phyloP scores from a whole-genome alignment of 345 rosid genomes.

The Aurinia saxatilis region DNA sequence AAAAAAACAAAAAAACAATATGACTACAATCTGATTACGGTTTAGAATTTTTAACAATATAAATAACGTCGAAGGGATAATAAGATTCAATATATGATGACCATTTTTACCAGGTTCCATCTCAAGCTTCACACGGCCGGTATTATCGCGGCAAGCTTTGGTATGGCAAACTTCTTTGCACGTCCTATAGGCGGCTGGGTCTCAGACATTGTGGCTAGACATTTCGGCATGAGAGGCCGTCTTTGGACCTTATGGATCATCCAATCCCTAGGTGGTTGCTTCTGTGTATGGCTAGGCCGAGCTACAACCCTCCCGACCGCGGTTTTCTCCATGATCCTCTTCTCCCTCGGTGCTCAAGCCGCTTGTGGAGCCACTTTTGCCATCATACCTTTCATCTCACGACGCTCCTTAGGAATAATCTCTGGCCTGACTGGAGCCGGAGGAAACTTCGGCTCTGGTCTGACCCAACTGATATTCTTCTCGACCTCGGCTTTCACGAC shows the following conservation, averaged over 20 bases:
- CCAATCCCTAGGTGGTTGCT: slow-evolving; percentile 64
- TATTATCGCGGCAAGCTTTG: slow-evolving; percentile 67
- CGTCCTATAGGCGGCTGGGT: slow-evolving; percentile 76
- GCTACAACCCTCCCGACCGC: slow-evolving; percentile 62
- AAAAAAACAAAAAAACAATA: too few species aligned
- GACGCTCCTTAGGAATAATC: slow-evolving; percentile 57
- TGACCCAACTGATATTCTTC: slow-evolving; percentile 67
- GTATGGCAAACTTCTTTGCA: slow-evolving; percentile 75
- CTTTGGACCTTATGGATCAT: slow-evolving; percentile 70
- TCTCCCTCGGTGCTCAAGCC: slow-evolving; percentile 76
- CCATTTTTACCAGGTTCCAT: slow-evolving; percentile 39
- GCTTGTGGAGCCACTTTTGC: slow-evolving; percentile 92
- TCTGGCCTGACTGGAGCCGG: slow-evolving; percentile 74
- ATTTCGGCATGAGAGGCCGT: slow-evolving; percentile 83
- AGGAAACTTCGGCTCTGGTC: slow-evolving; percentile 76
- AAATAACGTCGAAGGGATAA: too few species aligned
- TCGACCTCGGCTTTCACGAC: slow-evolving; percentile 48
- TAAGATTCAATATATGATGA: background rate
- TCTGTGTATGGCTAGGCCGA: slow-evolving; percentile 73
- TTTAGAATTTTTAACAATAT: too few species aligned
- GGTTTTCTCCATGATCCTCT: slow-evolving; percentile 61
- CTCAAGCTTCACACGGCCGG: slow-evolving; percentile 77
- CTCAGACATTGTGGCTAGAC: slow-evolving; percentile 51
- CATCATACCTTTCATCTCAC: slow-evolving; percentile 69
- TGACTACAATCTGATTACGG: too few species aligned